phyloP scores from a whole-genome alignment of 306 rosid species.

The Begonia loranthoides region DNA sequence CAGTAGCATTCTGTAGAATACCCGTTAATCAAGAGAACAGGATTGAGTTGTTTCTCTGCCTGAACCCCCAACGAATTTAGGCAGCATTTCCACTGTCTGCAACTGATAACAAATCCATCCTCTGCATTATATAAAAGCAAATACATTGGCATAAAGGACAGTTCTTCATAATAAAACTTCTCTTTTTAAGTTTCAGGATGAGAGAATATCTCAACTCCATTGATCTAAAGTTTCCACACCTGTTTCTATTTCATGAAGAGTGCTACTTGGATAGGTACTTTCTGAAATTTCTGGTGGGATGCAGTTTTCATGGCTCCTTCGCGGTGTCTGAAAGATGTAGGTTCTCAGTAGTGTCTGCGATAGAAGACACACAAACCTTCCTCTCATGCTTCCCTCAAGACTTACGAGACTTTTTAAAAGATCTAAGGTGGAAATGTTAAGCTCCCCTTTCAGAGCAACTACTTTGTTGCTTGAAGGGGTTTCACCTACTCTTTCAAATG shows the following conservation, averaged over 20 bases:
- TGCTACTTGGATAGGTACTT: constrained; percentile 8
- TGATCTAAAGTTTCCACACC: constrained; percentile 3
- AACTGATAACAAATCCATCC: constrained; percentile 17
- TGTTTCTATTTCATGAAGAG: constrained; percentile 15
- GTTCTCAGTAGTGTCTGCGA: constrained; percentile 14
- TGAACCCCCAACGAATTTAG: constrained; percentile 3
- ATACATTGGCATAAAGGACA: too few relatives aligned
- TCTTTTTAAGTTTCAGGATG: background rate
- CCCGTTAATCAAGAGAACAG: constrained; percentile 27
- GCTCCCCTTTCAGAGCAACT: constrained; percentile 13
- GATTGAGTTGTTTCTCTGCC: constrained; percentile 8
- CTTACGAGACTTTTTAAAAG: constrained; percentile 19
- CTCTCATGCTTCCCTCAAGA: constrained; percentile 15
- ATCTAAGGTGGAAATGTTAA: constrained; percentile 12
- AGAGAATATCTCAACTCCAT: background rate
- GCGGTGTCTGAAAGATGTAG: constrained; percentile 22
- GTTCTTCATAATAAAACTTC: too few relatives aligned
- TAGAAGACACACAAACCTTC: constrained; percentile 14
- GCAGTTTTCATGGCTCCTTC: constrained; percentile 4
- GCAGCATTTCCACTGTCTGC: constrained; percentile 14
- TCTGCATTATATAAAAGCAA: constrained; percentile 11
- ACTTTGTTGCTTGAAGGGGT: constrained; percentile 10
- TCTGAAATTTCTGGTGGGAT: constrained; percentile 1
- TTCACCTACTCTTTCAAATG: constrained; percentile 13
- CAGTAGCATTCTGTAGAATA: constrained; percentile 19